Percentiles rank a stretch among this genome's conserved stretches.
phyloP scores from a whole-genome alignment of 2,329 filamentous ascomycete genomes.

The Aspergillus sp. region DNA sequence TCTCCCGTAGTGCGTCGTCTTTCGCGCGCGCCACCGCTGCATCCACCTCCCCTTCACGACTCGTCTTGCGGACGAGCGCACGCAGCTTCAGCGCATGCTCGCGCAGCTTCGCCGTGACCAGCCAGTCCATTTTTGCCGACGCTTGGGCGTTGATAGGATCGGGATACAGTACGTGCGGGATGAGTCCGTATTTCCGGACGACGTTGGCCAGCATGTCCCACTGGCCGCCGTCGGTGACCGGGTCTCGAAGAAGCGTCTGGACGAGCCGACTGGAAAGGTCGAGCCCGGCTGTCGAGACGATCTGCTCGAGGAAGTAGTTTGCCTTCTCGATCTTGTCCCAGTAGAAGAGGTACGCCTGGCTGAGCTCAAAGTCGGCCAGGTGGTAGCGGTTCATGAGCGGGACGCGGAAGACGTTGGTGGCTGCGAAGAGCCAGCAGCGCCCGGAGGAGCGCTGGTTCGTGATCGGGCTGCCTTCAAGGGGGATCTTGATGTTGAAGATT shows the following conservation, averaged over 20 bases:
- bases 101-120: slow-evolving; percentile 82
- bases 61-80: slow-evolving; percentile 40
- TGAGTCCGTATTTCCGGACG: slow-evolving; percentile 83
- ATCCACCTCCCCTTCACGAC: slow-evolving; percentile 25
- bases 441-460: slow-evolving; percentile 82
- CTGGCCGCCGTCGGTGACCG: slow-evolving; percentile 79
- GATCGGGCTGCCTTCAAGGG: slow-evolving; percentile 76
- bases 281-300: slow-evolving; percentile 70
- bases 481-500: slow-evolving; percentile 79
- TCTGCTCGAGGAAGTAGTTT: slow-evolving; percentile 84
- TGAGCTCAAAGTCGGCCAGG: slow-evolving; percentile 78
- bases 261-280: slow-evolving; percentile 72
- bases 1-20: slow-evolving; percentile 72
- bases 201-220: slow-evolving; percentile 92
- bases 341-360: slow-evolving; percentile 84
- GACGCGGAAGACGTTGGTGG: slow-evolving; percentile 89
- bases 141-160: slow-evolving; percentile 77
- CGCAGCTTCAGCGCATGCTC: slow-evolving; percentile 76
- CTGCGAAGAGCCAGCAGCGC: slow-evolving; percentile 88
- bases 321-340: slow-evolving; percentile 93
- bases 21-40: slow-evolving; percentile 55
- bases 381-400: slow-evolving; percentile 81
- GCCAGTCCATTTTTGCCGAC: slow-evolving; percentile 66
- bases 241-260: slow-evolving; percentile 64
- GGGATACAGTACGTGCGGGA: slow-evolving; percentile 77